These are phyloP conservation scores for Aureobasidium sp. DNA, from an alignment of 2,329 filamentous ascomycete species.

Conservation along the genomic window DNA sequence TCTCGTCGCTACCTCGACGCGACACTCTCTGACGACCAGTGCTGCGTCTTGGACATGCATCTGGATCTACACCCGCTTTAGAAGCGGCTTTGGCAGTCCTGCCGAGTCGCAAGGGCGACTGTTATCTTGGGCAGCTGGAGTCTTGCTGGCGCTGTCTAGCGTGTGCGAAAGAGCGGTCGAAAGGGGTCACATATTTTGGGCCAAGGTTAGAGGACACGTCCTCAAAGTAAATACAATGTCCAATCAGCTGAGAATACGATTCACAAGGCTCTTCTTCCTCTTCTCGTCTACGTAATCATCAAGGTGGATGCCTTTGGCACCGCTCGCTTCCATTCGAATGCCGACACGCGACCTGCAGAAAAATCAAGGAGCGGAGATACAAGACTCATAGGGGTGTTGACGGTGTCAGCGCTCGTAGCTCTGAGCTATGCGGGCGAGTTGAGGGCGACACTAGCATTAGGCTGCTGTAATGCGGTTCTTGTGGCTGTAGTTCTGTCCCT, in stretches of 20 bases:
- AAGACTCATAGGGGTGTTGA: conserved; percentile 30
- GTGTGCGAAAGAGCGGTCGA: conserved; percentile 41
- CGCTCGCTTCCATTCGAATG: conserved; percentile 22
- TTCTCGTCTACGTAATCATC: conserved; percentile 22
- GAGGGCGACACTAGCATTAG: conserved; percentile 33
- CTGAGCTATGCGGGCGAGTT: conserved; percentile 30
- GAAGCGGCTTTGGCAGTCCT: conserved; percentile 9
- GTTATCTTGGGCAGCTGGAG: conserved; percentile 36
- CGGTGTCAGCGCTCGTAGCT: conserved; percentile 31
- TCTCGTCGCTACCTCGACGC: conserved; percentile 30
- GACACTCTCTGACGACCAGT: conserved; percentile 38
- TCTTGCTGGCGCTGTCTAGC: conserved; percentile 35
- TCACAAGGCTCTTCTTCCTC: conserved; percentile 26
- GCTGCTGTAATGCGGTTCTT: conserved; percentile 37
- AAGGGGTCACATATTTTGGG: conserved; percentile 38
- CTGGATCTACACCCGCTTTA: conserved; percentile 31
- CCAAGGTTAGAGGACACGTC: conserved; percentile 33
- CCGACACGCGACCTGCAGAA: conserved; percentile 22
- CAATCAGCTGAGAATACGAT: conserved; percentile 22
- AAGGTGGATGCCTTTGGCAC: conserved; percentile 19
- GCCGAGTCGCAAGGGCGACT: conserved; percentile 24
- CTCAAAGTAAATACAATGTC: conserved; percentile 5
- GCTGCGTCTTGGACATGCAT: conserved; percentile 37
- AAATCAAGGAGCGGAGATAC: conserved; percentile 24
- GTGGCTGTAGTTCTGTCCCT: conserved; percentile 35